A percentile compares a stretch with the other conserved stretches of the same genome.
phyloP scores from a whole-genome alignment of 2,329 filamentous ascomycete genomes.

The Calonectria naviculata region DNA sequence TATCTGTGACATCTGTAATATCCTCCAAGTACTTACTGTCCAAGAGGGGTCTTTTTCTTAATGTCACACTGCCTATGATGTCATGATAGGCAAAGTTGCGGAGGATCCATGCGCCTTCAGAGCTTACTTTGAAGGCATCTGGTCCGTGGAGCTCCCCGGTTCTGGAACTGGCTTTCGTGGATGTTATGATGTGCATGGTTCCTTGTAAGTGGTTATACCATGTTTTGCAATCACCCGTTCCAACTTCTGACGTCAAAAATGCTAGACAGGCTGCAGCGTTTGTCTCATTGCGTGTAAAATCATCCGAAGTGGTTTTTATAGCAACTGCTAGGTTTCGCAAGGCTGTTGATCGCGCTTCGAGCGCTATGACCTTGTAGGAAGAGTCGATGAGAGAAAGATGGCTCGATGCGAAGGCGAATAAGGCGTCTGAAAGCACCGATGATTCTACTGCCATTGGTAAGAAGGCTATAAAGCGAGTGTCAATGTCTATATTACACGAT shows the following conservation, averaged over 20 bases:
- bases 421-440: neutral
- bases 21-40: neutral
- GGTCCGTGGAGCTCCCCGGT: neutral
- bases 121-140: slow-evolving; percentile 1
- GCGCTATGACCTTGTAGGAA: slow-evolving; percentile 3
- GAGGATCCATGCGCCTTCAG: slow-evolving; percentile 4
- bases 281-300: neutral
- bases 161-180: neutral
- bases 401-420: slow-evolving; percentile 12
- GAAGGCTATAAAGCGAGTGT: neutral
- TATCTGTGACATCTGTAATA: neutral
- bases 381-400: slow-evolving; percentile 1
- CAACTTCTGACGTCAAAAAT: slow-evolving; percentile 2
- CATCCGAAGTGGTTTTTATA: neutral
- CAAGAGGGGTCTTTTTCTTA: neutral
- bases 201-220: slow-evolving; percentile 14
- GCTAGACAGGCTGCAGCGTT: slow-evolving; percentile 6
- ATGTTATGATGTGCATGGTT: neutral
- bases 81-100: slow-evolving; percentile 18
- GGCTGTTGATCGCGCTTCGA: slow-evolving; percentile 4
- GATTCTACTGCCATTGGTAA: slow-evolving; percentile 13
- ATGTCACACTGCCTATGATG: slow-evolving; percentile 12
- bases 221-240: neutral
- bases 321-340: neutral
- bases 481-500: too few relatives aligned